These are phyloP conservation scores for Neonectria ditissima DNA, from an alignment of 2,329 filamentous ascomycete genomes.

Conservation along the genomic window DNA sequence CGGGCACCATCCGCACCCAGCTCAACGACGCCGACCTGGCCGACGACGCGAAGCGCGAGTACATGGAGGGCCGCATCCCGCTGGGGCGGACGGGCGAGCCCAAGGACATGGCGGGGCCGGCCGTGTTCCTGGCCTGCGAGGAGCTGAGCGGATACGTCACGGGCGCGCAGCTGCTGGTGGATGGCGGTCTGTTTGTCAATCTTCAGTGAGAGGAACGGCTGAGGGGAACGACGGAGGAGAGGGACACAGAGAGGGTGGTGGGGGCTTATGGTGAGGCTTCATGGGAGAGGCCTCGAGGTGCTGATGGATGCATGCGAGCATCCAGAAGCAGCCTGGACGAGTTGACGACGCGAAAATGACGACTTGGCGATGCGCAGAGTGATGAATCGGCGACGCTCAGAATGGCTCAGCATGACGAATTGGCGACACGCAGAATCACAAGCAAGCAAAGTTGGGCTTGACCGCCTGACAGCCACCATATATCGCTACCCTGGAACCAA, in stretches of 20 bases:
- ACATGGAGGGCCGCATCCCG: slow-evolving; percentile 86
- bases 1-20: slow-evolving; percentile 86
- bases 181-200: slow-evolving; percentile 91
- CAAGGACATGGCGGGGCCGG: slow-evolving; percentile 83
- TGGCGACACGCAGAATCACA: neutral
- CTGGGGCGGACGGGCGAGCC: slow-evolving; percentile 79
- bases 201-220: slow-evolving; percentile 70
- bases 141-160: slow-evolving; percentile 84
- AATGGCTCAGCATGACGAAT: too few species aligned
- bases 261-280: slow-evolving; percentile 19
- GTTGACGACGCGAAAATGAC: neutral
- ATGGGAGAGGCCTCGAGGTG: slow-evolving; percentile 13
- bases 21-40: slow-evolving; percentile 85
- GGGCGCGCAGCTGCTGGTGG: slow-evolving; percentile 85
- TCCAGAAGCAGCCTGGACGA: neutral
- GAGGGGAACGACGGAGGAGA: slow-evolving; percentile 19
- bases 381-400: too few species aligned
- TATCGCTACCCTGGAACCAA: neutral
- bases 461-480: neutral
- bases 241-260: slow-evolving; percentile 7
- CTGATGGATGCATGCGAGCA: slow-evolving; percentile 1
- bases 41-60: slow-evolving; percentile 76
- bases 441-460: neutral
- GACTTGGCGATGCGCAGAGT: too few species aligned
- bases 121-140: slow-evolving; percentile 85